A percentile compares a stretch with the other conserved stretches of the same genome.
phyloP scores from a whole-genome alignment of 1,284 basidiomycete genomes.

The Schizopora paradoxa region DNA sequence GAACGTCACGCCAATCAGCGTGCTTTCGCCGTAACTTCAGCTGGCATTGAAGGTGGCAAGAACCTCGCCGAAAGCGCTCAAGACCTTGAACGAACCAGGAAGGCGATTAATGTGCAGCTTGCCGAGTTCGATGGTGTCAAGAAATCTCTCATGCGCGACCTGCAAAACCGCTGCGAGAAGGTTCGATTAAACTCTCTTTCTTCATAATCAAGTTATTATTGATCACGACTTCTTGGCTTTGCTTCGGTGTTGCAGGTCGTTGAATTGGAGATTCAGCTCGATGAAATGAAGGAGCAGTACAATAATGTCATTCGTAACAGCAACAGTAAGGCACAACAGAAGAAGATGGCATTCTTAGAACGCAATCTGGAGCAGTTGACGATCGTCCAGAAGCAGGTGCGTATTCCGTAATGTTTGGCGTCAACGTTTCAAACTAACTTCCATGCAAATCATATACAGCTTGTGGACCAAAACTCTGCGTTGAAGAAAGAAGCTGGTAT shows the following conservation, averaged over 20 bases:
- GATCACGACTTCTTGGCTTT: constrained; percentile 17
- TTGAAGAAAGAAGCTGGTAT: constrained; percentile 98
- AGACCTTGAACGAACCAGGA: constrained; percentile 95
- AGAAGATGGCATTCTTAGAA: constrained; percentile 99
- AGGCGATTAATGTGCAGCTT: constrained; percentile 94
- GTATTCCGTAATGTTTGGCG: constrained; percentile 3
- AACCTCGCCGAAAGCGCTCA: constrained; percentile 94
- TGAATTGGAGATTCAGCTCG: constrained; percentile 97
- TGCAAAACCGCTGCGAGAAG: constrained; percentile 99
- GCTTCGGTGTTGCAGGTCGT: constrained; percentile 90
- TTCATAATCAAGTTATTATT: constrained; percentile 6
- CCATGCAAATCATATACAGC: constrained; percentile 40
- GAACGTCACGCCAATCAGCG: constrained; percentile 48
- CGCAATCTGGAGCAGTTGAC: constrained; percentile 96
- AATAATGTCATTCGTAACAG: constrained; percentile 97
- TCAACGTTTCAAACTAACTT: constrained; percentile 16
- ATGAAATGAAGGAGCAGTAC: constrained; percentile 99
- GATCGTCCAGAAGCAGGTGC: constrained; percentile 92
- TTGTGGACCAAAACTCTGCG: constrained; percentile 97
- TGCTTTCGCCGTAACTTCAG: constrained; percentile 93
- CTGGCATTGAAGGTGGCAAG: constrained; percentile 94
- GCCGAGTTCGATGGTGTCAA: constrained; percentile 99
- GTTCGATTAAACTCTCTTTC: constrained; percentile 36
- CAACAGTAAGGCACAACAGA: constrained; percentile 97
- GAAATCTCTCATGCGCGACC: constrained; percentile 96